Evolutionary conservation across 2,329 filamentous ascomycete genomes (phyloP), one percentile per base, ranked within the genome.

Genomic region (Botryotinia narcissicola): DNA sequence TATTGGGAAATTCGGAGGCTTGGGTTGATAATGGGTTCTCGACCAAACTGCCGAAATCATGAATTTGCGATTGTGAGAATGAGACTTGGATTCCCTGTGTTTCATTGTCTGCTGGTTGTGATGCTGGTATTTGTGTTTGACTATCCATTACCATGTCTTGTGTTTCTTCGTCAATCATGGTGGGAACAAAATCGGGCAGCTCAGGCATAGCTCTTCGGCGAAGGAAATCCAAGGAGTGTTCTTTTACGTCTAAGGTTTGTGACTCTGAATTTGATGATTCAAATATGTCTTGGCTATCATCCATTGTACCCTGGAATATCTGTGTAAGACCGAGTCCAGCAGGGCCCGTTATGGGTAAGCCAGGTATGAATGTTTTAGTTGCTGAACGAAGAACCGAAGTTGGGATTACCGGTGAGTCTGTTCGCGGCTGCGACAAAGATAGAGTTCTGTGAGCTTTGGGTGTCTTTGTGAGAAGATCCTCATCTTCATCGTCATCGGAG

Each of bases 231-330:
- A 87, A 77, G 16, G 87, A 87, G 75, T 87, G 85, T 42, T 77
- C 46, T 2, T 74, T 73, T 9, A 61, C 81, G 75, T 61, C 76
- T 73, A 67, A 77, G 42, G 73, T 61, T 51, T 75, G 80, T 25
- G 77, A 80, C 25, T 82, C 67, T 57, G 69, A 25, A 35, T 71
- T 71, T 20, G 73, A 67, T 46, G 73, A 64, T 25, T 77, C 76
- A 37, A 75, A 81, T 85, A 78, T 76, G 12, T 79, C 82, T 67
- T 86, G 83, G 74, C 85, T 84, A 54, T 88, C 90, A 66, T 93
- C 94, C 89, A 98, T 92, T 1, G 94, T 97, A 20, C 93, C 93
- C 8, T 92, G 93, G 80, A 97, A 98, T 75, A 96, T 95, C 79
- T 97, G 95, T 0, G 94, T 97, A 62, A 97, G 86, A 16, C 93